Conservation (phyloP, 306 rosid species). For the Pyrus bretschneideri region DNA sequence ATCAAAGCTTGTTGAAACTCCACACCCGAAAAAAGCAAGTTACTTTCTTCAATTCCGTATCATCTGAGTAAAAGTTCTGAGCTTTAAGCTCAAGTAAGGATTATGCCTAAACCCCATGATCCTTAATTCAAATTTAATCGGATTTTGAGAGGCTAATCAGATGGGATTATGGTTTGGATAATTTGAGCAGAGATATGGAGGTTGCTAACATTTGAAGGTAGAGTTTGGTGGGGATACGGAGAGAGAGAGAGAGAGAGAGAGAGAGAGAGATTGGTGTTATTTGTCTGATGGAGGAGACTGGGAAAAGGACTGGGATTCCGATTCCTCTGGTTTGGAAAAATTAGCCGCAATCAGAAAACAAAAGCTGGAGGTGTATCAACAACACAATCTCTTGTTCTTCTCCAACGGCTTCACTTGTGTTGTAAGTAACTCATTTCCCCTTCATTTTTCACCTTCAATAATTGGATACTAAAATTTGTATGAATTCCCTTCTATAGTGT, state of each 20-base stretch:
- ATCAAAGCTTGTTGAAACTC: slow-evolving; percentile 53
- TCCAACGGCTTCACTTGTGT: not conserved
- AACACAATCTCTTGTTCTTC: not conserved
- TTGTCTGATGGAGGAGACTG: not conserved
- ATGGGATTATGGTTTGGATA: not conserved
- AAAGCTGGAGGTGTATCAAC: not conserved
- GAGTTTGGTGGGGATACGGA: not conserved
- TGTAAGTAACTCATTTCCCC: not conserved
- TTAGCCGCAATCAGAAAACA: slow-evolving; percentile 11
- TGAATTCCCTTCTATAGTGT: no score
- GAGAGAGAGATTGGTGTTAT: not conserved
- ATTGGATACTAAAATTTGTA: not conserved
- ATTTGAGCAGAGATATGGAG: not conserved
- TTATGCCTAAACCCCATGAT: not conserved
- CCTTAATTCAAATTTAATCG: no score
- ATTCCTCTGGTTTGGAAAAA: slow-evolving; percentile 37
- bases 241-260: not conserved
- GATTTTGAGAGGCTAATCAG: not conserved
- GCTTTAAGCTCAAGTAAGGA: not conserved
- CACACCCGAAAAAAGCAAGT: slow-evolving; percentile 15
- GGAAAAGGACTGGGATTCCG: slow-evolving; percentile 13
- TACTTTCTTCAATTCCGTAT: not conserved
- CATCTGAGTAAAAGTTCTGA: not conserved
- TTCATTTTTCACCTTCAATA: not conserved
- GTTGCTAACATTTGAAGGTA: not conserved